These are phyloP conservation scores for Aspergillus haitiensis DNA, from an alignment of 495 filamentous ascomycete species.

Conservation along the genomic window DNA sequence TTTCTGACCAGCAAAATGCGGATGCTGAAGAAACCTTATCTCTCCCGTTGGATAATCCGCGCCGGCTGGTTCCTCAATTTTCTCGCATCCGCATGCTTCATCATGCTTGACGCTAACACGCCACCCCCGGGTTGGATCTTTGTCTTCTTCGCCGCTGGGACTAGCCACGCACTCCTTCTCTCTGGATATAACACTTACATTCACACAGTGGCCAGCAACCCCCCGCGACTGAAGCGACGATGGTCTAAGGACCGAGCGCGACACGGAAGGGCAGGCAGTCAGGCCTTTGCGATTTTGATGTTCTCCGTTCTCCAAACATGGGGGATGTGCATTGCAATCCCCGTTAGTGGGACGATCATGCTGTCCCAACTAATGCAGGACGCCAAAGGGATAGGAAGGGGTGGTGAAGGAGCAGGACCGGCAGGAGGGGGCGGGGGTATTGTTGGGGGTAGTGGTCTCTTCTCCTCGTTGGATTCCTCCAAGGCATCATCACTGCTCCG, in stretches of 20 bases:
- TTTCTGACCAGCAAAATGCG: conserved; percentile 37
- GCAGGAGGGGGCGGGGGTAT: too few species aligned
- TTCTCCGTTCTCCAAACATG: conserved; percentile 60
- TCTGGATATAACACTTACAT: conserved; percentile 50
- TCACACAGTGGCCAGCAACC: conserved; percentile 33
- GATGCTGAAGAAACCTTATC: conserved; percentile 30
- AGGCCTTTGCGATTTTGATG: conserved; percentile 35
- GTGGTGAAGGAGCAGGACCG: too few species aligned
- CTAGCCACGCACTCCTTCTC: conserved; percentile 57
- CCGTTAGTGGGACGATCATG: conserved; percentile 59
- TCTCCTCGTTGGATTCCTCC: background rate
- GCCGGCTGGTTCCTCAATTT: conserved; percentile 54
- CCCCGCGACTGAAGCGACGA: conserved; percentile 2
- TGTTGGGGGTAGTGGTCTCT: too few species aligned
- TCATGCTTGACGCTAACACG: conserved; percentile 49
- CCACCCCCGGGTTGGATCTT: conserved; percentile 51
- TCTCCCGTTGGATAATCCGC: conserved; percentile 55
- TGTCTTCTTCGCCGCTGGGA: conserved; percentile 51
- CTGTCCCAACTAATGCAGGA: conserved; percentile 45
- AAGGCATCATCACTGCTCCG: background rate
- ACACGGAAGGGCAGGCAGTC: conserved; percentile 14
- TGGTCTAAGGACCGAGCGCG: background rate
- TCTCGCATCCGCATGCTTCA: conserved; percentile 50
- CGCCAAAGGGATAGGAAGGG: conserved; percentile 5
- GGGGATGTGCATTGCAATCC: conserved; percentile 65